Evolutionary conservation across 768 basidiomycete species (phyloP), one percentile per base, ranked within the genome.

Genomic region (Russula dissimulans): DNA sequence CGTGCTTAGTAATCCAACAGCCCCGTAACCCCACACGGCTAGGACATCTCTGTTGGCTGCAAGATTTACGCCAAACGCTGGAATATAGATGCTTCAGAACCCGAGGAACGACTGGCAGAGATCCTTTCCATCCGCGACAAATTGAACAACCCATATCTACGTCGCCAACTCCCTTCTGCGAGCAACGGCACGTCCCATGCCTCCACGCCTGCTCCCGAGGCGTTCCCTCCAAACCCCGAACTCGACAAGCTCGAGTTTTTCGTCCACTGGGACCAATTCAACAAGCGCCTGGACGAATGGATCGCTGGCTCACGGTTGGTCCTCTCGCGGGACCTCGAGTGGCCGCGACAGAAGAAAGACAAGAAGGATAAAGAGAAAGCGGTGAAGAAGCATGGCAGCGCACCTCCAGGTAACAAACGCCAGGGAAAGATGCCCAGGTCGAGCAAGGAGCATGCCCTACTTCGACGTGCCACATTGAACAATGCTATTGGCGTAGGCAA

Each of bases 241-340:
- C 63, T 66, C 43, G 91, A 93, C 71, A 85, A 88, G 67, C 81
- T 83, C 72, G 95, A 98, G 72, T 98, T 85, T 77, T 99, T 98
- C 69, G 92, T 98, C 18, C 97, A 99, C 69, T 99, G 95, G 87
- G 93, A 97, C 67, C 85, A 91, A 65, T 98, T 97, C 81, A 99
- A 99, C 78, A 99, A 99, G 72, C 94, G 97, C 63, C 78, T 98
- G 43, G 97, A 99, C 70, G 97, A 97, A 56, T 99, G 97, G 97
- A 87, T 99, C 26, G 76, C 88, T 14, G 91, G 90, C 15, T 87
- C 89, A 1, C 84, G 95, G 43, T 81, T 99, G 58, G 81, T 98
- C 44, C 77, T 95, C 47, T 79, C 76, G 60, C 81, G 87, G 64
- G 94, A 97, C 69, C 80, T 99, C 65, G 94, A 98, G 73, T 95